Conservation (phyloP, 768 basidiomycete species). For the Rubroboletus pulcherrimus region DNA sequence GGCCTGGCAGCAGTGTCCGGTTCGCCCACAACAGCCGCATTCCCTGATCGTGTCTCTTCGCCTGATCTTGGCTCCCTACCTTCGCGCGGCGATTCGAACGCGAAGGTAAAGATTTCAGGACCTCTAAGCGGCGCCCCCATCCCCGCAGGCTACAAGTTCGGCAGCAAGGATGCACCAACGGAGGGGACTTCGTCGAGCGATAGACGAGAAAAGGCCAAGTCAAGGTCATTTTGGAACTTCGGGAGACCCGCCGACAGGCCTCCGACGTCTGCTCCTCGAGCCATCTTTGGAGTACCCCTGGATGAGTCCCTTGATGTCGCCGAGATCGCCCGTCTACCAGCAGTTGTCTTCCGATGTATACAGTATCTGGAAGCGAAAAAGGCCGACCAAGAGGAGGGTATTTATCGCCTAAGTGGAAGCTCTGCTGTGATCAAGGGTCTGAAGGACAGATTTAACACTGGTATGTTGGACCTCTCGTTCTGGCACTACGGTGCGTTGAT, state of each 20-base stretch:
- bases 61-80: slow-evolving; percentile 52
- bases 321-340: slow-evolving; percentile 86
- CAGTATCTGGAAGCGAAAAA: slow-evolving; percentile 92
- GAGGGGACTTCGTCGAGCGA: slow-evolving; percentile 49
- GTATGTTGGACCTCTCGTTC: slow-evolving; percentile 40
- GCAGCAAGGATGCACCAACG: slow-evolving; percentile 60
- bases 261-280: slow-evolving; percentile 48
- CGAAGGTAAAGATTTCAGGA: slow-evolving; percentile 83
- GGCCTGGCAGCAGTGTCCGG: slow-evolving; percentile 46
- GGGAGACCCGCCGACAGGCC: slow-evolving; percentile 55
- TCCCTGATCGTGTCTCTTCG: slow-evolving; percentile 36
- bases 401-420: slow-evolving; percentile 93
- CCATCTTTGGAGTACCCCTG: slow-evolving; percentile 86
- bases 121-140: slow-evolving; percentile 84
- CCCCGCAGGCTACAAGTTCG: slow-evolving; percentile 88
- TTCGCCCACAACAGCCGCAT: slow-evolving; percentile 39
- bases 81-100: slow-evolving; percentile 46
- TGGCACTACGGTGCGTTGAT: slow-evolving; percentile 5
- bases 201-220: slow-evolving; percentile 88
- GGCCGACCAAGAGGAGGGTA: slow-evolving; percentile 96
- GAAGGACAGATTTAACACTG: slow-evolving; percentile 88
- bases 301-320: slow-evolving; percentile 87
- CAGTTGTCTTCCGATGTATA: slow-evolving; percentile 92
- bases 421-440: slow-evolving; percentile 92
- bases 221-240: slow-evolving; percentile 91